Evolutionary conservation across 2,329 filamentous ascomycete species (phyloP).

Genomic region (Ceratocystis harringtonii): DNA sequence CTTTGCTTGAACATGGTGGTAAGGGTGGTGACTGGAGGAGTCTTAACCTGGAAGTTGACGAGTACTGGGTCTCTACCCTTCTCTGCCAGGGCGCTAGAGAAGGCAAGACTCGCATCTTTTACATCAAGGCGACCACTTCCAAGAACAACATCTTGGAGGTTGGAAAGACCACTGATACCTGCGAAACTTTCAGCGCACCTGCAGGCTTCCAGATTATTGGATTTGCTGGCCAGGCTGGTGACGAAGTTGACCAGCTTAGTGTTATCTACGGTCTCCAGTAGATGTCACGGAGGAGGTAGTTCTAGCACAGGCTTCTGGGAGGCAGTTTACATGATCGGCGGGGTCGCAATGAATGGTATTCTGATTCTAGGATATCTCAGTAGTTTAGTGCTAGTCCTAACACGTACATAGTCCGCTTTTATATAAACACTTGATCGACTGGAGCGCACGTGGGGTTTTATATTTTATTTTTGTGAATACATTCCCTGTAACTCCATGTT

Average conservation of each 20-base stretch:
- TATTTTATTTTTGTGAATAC: too few species aligned
- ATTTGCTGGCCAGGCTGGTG: constrained; percentile 36
- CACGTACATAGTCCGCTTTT: too few species aligned
- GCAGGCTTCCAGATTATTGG: constrained; percentile 38
- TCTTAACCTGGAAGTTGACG: constrained; percentile 31
- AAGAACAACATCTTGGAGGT: constrained; percentile 30
- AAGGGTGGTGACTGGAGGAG: constrained; percentile 31
- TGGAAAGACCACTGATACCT: constrained; percentile 34
- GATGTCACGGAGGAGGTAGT: background rate
- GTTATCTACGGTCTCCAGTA: constrained; percentile 34
- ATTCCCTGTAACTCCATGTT: too few species aligned
- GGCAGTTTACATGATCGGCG: too few species aligned
- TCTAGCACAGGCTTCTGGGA: background rate
- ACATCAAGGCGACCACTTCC: constrained; percentile 38
- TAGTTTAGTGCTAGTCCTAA: too few species aligned
- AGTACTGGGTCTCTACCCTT: constrained; percentile 34
- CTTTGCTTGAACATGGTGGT: constrained; percentile 38
- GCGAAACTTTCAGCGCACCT: constrained; percentile 31
- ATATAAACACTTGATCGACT: too few species aligned
- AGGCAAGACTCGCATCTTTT: constrained; percentile 38
- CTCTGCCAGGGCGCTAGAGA: constrained; percentile 37
- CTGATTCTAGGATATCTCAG: background rate
- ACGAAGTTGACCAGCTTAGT: constrained; percentile 40
- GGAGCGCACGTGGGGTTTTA: too few species aligned
- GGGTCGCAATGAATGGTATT: background rate